Evolutionary conservation across 495 filamentous ascomycete species (phyloP).

Genomic region (Achaetomiella virescens): DNA sequence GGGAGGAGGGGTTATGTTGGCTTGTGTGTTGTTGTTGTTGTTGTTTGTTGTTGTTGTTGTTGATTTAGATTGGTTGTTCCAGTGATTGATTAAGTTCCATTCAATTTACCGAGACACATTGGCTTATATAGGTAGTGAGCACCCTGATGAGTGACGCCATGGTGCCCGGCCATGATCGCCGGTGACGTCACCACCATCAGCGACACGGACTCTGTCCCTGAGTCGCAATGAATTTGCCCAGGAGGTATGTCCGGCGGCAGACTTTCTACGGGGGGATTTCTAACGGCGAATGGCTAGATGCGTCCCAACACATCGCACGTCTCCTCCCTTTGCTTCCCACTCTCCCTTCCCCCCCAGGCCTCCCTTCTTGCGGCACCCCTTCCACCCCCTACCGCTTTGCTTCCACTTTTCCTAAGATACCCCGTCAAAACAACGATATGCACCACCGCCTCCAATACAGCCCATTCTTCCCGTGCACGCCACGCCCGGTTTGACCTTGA

Average conservation of each 20-base stretch:
- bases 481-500: slow-evolving; percentile 23
- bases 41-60: neutral
- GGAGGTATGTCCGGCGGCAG: no score
- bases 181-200: slow-evolving; percentile 15
- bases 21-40: neutral
- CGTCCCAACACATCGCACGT: no score
- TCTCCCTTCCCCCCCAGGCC: no score
- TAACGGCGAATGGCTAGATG: no score
- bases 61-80: neutral
- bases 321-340: no score
- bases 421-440: slow-evolving; percentile 24
- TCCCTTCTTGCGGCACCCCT: neutral
- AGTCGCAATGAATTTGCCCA: no score
- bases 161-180: neutral
- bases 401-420: neutral
- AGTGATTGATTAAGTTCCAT: neutral
- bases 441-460: slow-evolving; percentile 33
- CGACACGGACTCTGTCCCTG: no score
- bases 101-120: no score
- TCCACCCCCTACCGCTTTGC: neutral
- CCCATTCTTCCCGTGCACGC: slow-evolving; percentile 22
- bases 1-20: slow-evolving; percentile 1
- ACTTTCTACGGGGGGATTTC: no score
- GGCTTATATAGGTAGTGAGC: neutral
- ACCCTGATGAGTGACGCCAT: neutral